Conservation (phyloP, 129 eudicot species). For the Lactuca saligna region DNA sequence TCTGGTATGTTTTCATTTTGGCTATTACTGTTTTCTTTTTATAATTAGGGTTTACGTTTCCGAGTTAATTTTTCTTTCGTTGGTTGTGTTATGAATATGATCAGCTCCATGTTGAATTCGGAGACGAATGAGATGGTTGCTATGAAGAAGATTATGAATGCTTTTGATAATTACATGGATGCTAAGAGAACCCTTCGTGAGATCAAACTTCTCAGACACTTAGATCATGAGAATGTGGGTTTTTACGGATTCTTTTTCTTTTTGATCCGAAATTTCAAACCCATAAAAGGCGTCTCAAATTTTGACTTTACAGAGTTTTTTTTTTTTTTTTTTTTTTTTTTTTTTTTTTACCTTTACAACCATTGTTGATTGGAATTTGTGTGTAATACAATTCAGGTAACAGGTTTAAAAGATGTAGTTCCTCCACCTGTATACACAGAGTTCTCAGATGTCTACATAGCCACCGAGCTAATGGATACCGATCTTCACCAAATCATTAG, state of each 20-base stretch:
- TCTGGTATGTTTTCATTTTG: conserved; percentile 50
- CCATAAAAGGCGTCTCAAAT: neutral
- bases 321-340: too few species aligned
- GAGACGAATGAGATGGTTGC: conserved; percentile 96
- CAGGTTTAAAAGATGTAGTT: conserved; percentile 68
- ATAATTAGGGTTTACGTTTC: conserved; percentile 6
- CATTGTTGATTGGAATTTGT: neutral
- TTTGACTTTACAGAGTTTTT: neutral
- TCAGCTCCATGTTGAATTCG: conserved; percentile 70
- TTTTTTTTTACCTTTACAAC: neutral
- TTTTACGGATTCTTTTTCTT: neutral
- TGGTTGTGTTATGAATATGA: conserved; percentile 11
- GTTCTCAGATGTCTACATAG: conserved; percentile 80
- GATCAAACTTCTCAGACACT: conserved; percentile 81
- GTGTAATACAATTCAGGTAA: conserved; percentile 45
- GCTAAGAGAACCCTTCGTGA: conserved; percentile 89
- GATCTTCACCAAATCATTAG: conserved; percentile 94
- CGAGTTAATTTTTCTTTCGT: neutral
- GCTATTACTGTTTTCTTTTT: neutral
- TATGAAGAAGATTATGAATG: conserved; percentile 79
- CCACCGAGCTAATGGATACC: conserved; percentile 87
- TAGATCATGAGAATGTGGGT: conserved; percentile 91
- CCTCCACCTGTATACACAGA: conserved; percentile 73
- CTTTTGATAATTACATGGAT: conserved; percentile 87
- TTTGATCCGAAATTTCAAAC: neutral